Evolutionary conservation across 805 yeast species (phyloP), one percentile per base, ranked within the genome.

Genomic region (Isabelozyma pseudorhagii): DNA sequence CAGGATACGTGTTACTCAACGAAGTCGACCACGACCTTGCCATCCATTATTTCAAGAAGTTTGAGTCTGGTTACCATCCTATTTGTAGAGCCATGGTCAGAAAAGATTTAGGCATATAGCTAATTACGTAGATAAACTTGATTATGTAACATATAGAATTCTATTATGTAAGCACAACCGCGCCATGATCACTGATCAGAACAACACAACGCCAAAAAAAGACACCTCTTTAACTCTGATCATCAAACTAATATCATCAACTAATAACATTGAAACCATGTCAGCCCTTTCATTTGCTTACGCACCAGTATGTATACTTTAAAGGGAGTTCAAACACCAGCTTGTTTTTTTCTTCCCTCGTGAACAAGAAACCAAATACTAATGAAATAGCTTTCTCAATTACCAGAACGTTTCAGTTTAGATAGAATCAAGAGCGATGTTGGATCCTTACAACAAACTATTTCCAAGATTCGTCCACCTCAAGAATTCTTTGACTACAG

Each of bases 401-500:
- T 80, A 38, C 53, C 79, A 36, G 84, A 82, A 44, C 64, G 77
- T 49, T 60, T 83, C 54, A 79, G 72, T 56, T 51, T 80, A 21
- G 88, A 58, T 27, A 53, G 64, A 46, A 54, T 66, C 50, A 65
- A 76, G 69, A 63, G 63, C 40, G 85, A 81, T 54, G 69, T 82
- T 18, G 71, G 69, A 39, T 56, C 83, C 3, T 57, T 93, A 45
- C 89, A 86, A 63, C 62, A 77, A 38, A 81, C 84, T 54, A 74
- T 91, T 53, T 70, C 94, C 44, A 81, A 87, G 60, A 68, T 94
- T 53, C 85, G 88, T 63, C 89, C 97, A 38, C 92, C 96, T 40
- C 94, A 87, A 68, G 99, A 94, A 67, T 94, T 94, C 66, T 89
- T 94, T 63, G 97, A 94, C 66, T 71, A 88, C 63, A 87, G 91